Evolutionary conservation across 2,329 filamentous ascomycete species (phyloP).

Genomic region (Cytospora piceicola): DNA sequence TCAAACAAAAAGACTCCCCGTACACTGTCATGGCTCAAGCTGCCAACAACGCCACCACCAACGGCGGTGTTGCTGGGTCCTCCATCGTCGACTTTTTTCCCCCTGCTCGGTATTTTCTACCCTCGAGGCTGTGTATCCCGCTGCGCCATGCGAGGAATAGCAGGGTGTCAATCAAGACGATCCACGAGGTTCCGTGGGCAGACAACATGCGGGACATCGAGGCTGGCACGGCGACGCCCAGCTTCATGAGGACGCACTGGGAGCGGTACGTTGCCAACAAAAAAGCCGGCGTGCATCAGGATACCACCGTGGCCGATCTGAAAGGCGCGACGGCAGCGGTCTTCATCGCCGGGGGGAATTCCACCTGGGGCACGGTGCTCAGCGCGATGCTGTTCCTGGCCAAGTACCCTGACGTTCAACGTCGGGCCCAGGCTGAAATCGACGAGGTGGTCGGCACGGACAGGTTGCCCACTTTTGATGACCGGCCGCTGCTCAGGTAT

Average conservation of each 20-base stretch:
- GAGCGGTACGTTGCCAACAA: conserved; percentile 37
- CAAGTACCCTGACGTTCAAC: conserved; percentile 48
- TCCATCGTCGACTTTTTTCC: conserved; percentile 55
- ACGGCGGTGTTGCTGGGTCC: conserved; percentile 39
- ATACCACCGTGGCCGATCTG: conserved; percentile 49
- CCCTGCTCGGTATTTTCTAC: conserved; percentile 46
- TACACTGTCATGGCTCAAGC: conserved; percentile 36
- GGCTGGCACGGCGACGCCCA: conserved; percentile 38
- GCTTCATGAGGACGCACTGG: conserved; percentile 40
- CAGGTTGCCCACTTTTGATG: conserved; percentile 51
- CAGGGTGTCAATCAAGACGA: conserved; percentile 41
- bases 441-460: conserved; percentile 51
- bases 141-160: conserved; percentile 37
- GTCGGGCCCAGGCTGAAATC: conserved; percentile 50
- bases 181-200: conserved; percentile 50
- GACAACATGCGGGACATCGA: conserved; percentile 39
- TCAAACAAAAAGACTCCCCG: conserved; percentile 32
- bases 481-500: conserved; percentile 48
- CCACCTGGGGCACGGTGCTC: conserved; percentile 48
- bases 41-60: conserved; percentile 37
- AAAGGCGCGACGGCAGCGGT: conserved; percentile 54
- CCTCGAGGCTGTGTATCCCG: conserved; percentile 37
- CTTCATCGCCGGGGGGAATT: conserved; percentile 52
- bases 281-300: conserved; percentile 37
- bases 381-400: conserved; percentile 49